Evolutionary conservation across 1,139 yeast species (phyloP).

Genomic region (Geotrichum candidum): DNA sequence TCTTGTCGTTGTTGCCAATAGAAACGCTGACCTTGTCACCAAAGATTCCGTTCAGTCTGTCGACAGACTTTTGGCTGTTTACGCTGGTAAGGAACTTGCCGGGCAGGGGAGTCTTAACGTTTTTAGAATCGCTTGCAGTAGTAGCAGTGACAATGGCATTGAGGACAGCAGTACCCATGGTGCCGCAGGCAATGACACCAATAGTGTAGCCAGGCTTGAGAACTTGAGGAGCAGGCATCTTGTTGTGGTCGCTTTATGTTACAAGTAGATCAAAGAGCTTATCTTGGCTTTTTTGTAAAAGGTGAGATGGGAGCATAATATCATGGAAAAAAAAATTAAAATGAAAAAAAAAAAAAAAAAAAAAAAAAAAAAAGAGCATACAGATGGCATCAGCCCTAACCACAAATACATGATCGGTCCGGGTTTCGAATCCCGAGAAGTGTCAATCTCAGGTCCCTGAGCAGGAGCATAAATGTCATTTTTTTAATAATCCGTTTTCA

Average conservation of each 20-base stretch:
- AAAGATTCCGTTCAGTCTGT: constrained; percentile 42
- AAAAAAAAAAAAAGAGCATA: neutral
- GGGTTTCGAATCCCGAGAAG: too few relatives aligned
- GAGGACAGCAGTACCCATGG: constrained; percentile 94
- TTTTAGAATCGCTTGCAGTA: constrained; percentile 27
- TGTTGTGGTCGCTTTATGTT: neutral
- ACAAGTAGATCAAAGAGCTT: neutral
- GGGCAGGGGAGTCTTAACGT: constrained; percentile 41
- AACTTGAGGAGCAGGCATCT: constrained; percentile 12
- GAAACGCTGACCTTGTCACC: constrained; percentile 50
- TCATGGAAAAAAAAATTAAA: neutral
- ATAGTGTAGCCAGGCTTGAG: constrained; percentile 50
- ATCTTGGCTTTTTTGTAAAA: neutral
- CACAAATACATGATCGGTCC: too few relatives aligned
- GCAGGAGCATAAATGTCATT: too few relatives aligned
- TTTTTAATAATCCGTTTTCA: too few relatives aligned
- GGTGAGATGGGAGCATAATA: neutral
- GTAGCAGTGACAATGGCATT: constrained; percentile 62
- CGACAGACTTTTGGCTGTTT: constrained; percentile 48
- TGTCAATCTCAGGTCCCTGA: too few relatives aligned
- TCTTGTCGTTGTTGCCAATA: constrained; percentile 49
- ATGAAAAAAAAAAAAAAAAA: neutral
- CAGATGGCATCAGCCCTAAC: neutral
- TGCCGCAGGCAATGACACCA: constrained; percentile 87
- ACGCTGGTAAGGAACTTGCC: constrained; percentile 71